Conservation (phyloP, 2,329 filamentous ascomycete genomes). For the Pseudogymnoascus sp. region DNA sequence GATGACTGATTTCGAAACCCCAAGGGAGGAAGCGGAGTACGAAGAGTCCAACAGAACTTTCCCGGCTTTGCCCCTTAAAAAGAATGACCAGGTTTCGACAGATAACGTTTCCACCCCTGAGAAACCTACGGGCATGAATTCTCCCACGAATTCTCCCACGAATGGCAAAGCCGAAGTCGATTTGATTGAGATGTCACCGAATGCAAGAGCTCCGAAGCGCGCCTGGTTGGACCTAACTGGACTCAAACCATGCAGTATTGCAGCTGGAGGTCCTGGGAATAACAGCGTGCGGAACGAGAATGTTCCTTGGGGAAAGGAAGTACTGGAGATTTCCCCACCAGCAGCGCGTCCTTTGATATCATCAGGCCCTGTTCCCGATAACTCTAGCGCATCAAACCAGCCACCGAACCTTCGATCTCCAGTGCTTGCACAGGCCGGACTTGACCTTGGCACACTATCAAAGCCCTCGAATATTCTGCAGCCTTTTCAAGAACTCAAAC, state of each 20-base stretch:
- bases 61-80: background rate
- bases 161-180: background rate
- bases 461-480: background rate
- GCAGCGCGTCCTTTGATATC: background rate
- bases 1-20: background rate
- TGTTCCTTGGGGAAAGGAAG: background rate
- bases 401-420: background rate
- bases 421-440: background rate
- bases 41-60: background rate
- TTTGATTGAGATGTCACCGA: background rate
- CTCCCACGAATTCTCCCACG: background rate
- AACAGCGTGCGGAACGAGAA: background rate
- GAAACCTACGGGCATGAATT: background rate
- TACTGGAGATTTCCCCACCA: background rate
- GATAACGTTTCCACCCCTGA: background rate
- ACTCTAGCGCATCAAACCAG: background rate
- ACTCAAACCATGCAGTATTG: background rate
- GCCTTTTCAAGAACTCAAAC: background rate
- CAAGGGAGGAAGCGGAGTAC: background rate
- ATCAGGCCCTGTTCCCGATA: background rate
- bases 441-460: background rate
- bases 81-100: background rate
- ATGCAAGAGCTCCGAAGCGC: background rate
- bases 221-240: background rate
- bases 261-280: background rate